These are phyloP conservation scores for Penicillium alfredii DNA, from an alignment of 495 filamentous ascomycete genomes.

Conservation along the genomic window DNA sequence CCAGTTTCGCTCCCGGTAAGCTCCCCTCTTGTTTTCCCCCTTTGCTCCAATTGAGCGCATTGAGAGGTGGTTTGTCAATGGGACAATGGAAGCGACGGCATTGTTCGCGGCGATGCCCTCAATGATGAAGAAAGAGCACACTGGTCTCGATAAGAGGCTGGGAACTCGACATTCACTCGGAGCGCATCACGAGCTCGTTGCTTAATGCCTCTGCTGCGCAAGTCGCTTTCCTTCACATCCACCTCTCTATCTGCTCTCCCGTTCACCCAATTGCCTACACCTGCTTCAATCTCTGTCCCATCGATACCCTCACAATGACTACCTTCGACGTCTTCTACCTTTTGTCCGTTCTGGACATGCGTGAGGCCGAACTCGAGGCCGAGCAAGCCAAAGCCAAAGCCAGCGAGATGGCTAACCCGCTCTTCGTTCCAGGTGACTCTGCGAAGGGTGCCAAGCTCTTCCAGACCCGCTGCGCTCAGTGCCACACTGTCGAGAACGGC, in stretches of 20 bases:
- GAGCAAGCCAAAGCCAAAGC: conserved; percentile 4
- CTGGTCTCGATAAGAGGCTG: too few species aligned
- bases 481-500: conserved; percentile 83
- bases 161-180: too few species aligned
- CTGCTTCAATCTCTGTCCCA: too few species aligned
- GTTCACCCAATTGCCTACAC: too few species aligned
- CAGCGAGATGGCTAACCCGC: conserved; percentile 23
- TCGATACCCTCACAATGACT: conserved; percentile 25
- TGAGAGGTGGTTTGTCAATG: neutral
- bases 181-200: too few species aligned
- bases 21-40: conserved; percentile 5
- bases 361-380: conserved; percentile 26
- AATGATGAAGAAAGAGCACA: neutral
- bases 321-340: conserved; percentile 27
- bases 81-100: neutral
- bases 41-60: conserved; percentile 4
- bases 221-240: neutral
- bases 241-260: neutral
- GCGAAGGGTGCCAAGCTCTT: conserved; percentile 99
- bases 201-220: too few species aligned
- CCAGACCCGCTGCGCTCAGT: conserved; percentile 98
- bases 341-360: conserved; percentile 20
- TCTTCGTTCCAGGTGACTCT: conserved; percentile 62
- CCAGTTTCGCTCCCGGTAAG: conserved; percentile 43
- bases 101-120: neutral